Evolutionary conservation across 768 basidiomycete genomes (phyloP), one percentile per base, ranked within the genome.

Genomic region (Panaeolus cyanescens): DNA sequence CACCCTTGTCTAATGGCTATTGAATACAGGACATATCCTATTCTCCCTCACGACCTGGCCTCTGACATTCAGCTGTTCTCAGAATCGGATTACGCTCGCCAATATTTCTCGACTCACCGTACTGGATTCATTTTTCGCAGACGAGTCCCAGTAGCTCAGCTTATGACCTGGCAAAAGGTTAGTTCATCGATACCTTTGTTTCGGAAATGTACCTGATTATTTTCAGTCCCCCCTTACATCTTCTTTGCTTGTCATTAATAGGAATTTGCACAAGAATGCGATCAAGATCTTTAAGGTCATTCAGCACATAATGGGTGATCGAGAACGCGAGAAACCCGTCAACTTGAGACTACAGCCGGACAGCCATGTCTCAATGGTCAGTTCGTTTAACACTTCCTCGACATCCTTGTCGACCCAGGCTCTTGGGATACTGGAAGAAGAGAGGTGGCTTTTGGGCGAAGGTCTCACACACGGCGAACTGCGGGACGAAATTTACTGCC

Each of bases 101-200:
- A 88, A 65, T 96, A 96, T 72, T 96, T 98, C 70, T 92, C 94
- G 17, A 94, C 88, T 1, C 93, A 95, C 67, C 85, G 89, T n/a
- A 91, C 87, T 7, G 95, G 95, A 0, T 89, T 96, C 70, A 89
- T 95, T 60, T 95, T 95, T 74, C 83, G 85, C 63, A 83, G 93
- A 50, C 86, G 82, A 62, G 85, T 96, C 1, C 94, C 95, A 1
- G 85, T 96, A 3, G 87, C 83, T 22, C 89, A 93, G 69, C 84
- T 96, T 76, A 95, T 97, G 92, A 82, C 85, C 54, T 96, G 94
- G 93, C 95, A 96, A 72, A 93, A 90, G 82, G 88, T 85, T 57
- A 58, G 54, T 54, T 19, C 19, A 31, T 59, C 50, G 13, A 5
- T 54, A 15, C 61, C 32, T 13, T 30, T 34, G 13, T 20, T 32